These are phyloP conservation scores for Blumeria hordei DNA, from an alignment of 2,329 filamentous ascomycete species.

Conservation along the genomic window DNA sequence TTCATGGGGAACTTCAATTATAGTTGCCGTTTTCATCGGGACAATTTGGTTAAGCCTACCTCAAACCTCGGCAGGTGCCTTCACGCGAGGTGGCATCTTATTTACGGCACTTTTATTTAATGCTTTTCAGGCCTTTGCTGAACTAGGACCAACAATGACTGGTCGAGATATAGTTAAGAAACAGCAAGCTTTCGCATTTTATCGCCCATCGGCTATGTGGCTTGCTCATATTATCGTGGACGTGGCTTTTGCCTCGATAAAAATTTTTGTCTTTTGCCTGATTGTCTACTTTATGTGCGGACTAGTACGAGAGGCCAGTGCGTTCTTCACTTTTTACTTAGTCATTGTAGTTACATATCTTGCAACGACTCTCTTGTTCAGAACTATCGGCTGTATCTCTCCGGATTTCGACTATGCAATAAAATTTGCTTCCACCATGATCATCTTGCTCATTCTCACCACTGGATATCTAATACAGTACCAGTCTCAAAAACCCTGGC, in stretches of 20 bases:
- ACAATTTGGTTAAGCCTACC: conserved; percentile 55
- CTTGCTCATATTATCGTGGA: conserved; percentile 66
- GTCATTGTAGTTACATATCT: conserved; percentile 45
- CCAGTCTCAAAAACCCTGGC: conserved; percentile 46
- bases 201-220: conserved; percentile 61
- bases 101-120: conserved; percentile 68
- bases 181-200: conserved; percentile 62
- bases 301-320: conserved; percentile 41
- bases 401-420: conserved; percentile 71
- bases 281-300: conserved; percentile 64
- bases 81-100: conserved; percentile 58
- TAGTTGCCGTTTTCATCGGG: conserved; percentile 56
- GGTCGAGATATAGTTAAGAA: conserved; percentile 61
- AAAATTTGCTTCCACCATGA: conserved; percentile 55
- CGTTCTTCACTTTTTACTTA: conserved; percentile 57
- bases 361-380: conserved; percentile 55
- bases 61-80: conserved; percentile 42
- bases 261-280: conserved; percentile 48
- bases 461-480: conserved; percentile 71
- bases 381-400: conserved; percentile 49
- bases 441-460: conserved; percentile 61
- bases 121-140: conserved; percentile 65
- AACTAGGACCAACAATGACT: conserved; percentile 51
- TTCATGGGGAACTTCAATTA: conserved; percentile 44
- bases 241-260: conserved; percentile 41